phyloP scores from a whole-genome alignment of 352 stramenopile genomes.

The Pythium chondricola region DNA sequence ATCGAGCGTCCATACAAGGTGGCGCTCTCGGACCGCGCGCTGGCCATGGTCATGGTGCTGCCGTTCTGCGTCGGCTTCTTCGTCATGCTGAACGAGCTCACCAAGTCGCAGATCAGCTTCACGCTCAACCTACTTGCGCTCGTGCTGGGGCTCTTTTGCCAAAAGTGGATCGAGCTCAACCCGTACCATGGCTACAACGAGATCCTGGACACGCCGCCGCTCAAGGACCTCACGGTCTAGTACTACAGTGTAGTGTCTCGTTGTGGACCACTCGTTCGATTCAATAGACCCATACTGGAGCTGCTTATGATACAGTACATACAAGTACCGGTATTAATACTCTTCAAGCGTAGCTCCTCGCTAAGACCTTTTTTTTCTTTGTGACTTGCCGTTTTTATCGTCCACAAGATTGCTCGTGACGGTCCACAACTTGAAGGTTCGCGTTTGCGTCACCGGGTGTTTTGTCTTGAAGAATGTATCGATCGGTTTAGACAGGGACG shows the following conservation, averaged over 20 bases:
- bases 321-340: too few relatives aligned
- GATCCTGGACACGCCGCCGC: slow-evolving; percentile 27
- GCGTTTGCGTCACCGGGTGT: slow-evolving; percentile 11
- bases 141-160: slow-evolving; percentile 34
- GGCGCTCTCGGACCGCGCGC: slow-evolving; percentile 42
- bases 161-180: slow-evolving; percentile 58
- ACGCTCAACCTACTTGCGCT: slow-evolving; percentile 52
- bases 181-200: slow-evolving; percentile 60
- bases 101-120: slow-evolving; percentile 69
- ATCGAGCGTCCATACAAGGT: slow-evolving; percentile 78
- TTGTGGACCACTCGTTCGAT: too few relatives aligned
- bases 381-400: too few relatives aligned
- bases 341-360: too few relatives aligned
- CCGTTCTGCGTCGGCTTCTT: slow-evolving; percentile 64
- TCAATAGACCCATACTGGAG: too few relatives aligned
- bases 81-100: slow-evolving; percentile 76
- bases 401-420: neutral
- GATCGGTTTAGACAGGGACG: slow-evolving; percentile 1
- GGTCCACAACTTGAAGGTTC: slow-evolving; percentile 7
- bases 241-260: slow-evolving; percentile 18
- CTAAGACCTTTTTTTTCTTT: too few relatives aligned
- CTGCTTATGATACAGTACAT: too few relatives aligned
- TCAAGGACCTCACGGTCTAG: slow-evolving; percentile 46
- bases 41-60: slow-evolving; percentile 68
- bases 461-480: neutral